These are phyloP conservation scores for Boletus albobrunnescens DNA, from an alignment of 1,284 basidiomycete genomes.

Conservation along the genomic window DNA sequence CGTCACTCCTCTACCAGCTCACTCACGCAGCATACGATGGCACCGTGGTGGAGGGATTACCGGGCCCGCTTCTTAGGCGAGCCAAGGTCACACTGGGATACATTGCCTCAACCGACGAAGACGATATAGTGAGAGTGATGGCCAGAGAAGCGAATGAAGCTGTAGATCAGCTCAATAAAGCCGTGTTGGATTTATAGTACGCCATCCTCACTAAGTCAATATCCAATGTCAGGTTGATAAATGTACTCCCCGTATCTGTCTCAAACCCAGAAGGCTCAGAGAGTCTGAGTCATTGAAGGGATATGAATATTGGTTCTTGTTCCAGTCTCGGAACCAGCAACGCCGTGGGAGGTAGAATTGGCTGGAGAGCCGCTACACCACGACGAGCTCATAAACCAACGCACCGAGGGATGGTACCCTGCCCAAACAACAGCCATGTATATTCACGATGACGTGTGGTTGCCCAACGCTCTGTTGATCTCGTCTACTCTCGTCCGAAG, in stretches of 20 bases:
- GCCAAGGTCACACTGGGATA: constrained; percentile 68
- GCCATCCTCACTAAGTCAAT: neutral
- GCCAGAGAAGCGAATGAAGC: constrained; percentile 68
- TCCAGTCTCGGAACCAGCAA: constrained; percentile 13
- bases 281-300: constrained; percentile 77
- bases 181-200: constrained; percentile 43
- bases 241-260: constrained; percentile 90
- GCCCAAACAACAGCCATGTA: neutral
- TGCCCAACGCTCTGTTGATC: constrained; percentile 53
- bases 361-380: constrained; percentile 29
- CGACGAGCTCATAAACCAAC: constrained; percentile 27
- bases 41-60: constrained; percentile 25
- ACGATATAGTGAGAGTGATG: constrained; percentile 72
- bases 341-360: constrained; percentile 22
- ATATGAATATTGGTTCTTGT: constrained; percentile 53
- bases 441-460: constrained; percentile 10
- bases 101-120: constrained; percentile 68
- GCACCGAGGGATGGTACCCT: neutral
- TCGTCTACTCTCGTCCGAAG: constrained; percentile 70
- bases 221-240: no score
- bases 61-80: constrained; percentile 44
- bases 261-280: constrained; percentile 57
- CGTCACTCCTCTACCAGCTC: constrained; percentile 55
- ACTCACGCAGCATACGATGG: constrained; percentile 47
- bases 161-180: constrained; percentile 49